Evolutionary conservation across 495 filamentous ascomycete species (phyloP), one percentile per base, ranked within the genome.

Genomic region (Lophiostoma macrostomum): DNA sequence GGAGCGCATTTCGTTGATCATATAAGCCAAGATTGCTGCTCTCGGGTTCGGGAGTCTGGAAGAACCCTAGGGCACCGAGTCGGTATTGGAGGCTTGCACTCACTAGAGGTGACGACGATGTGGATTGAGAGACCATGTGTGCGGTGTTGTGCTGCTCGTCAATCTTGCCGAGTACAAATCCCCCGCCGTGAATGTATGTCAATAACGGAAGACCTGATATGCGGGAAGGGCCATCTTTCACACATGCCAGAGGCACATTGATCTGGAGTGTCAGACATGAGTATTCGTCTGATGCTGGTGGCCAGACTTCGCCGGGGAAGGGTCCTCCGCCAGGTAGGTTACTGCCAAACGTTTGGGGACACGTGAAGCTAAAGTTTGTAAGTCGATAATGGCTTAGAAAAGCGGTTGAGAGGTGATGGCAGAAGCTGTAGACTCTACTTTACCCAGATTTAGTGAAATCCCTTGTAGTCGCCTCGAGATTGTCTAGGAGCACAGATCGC

Each of bases 181-280:
- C 56, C 5, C 56, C 56, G 25, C 56, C 56, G 22, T 59, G 56
- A 35, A 59, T 49, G 39, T 59, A 59, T 18, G 49, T 22, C 7
- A 53, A 11, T 1, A 59, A 32, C 7, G 56, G 56, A 8, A 59
- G 38, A 5, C 44, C 43, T 8, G 22, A 10, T 22, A 19, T 14
- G 10, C 28, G 37, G 12, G 25, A 30, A 8, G n/a, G n/a, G n/a
- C n/a, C 18, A 38, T 4, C 1, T 37, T 58, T 22, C 16, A 58
- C 19, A 29, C 14, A 35, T 28, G 29, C 31, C 11, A 50, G 18
- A 1, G 54, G 54, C 5, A 51, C 46, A 14, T 50, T 43, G 38
- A 58, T 35, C 32, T 58, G 54, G 1, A 58, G 37, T 30, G 45
- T 58, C 2, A 51, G 45, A 23, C 37, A 58, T 27, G 44, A 27